These are phyloP conservation scores for Solanum neorickii DNA, from an alignment of 257 asterid genomes.

Conservation along the genomic window DNA sequence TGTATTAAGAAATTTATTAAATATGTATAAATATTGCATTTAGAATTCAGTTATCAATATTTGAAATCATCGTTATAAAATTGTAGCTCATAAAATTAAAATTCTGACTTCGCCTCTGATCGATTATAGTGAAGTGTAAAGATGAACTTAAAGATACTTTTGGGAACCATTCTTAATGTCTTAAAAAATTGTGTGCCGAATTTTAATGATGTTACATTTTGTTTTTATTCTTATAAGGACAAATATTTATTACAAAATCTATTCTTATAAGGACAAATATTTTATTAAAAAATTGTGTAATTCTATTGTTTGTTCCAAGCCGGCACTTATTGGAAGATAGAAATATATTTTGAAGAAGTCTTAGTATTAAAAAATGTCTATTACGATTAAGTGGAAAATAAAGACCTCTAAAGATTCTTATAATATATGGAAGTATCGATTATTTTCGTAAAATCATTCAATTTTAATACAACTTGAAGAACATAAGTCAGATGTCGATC, in stretches of 20 bases:
- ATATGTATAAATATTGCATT: background rate
- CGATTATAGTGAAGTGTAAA: background rate
- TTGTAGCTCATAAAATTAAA: background rate
- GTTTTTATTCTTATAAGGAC: background rate
- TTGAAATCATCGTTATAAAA: background rate
- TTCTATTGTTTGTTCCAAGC: background rate
- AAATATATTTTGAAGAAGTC: background rate
- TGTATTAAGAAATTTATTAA: too few species aligned
- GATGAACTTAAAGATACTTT: background rate
- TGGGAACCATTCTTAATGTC: background rate
- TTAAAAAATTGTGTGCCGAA: background rate
- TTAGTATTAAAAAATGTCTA: too few species aligned
- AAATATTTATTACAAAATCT: too few species aligned
- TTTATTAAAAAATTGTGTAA: background rate
- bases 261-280: background rate
- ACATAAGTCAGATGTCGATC: background rate
- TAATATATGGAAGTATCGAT: too few species aligned
- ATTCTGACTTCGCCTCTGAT: background rate
- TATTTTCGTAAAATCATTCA: background rate
- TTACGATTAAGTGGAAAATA: background rate
- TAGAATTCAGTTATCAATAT: background rate
- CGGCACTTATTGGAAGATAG: background rate
- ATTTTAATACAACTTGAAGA: background rate
- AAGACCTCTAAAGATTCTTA: background rate
- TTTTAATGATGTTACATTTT: background rate